Conservation (phyloP, 495 filamentous ascomycete species). For the Cenococcum geophilum region DNA sequence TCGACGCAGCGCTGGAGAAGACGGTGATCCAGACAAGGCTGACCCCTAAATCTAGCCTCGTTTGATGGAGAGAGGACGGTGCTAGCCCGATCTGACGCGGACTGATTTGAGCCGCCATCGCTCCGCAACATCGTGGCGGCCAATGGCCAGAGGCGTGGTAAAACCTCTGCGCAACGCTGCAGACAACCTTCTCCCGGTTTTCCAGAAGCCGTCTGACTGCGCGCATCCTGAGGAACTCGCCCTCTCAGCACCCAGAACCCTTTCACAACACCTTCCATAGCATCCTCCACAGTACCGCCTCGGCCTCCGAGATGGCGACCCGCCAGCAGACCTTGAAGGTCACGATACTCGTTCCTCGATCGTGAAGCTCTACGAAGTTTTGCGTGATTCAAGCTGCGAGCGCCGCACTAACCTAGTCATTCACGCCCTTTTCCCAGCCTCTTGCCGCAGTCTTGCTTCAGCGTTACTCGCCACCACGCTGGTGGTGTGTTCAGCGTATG, state of each 20-base stretch:
- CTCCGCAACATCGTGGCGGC: background rate
- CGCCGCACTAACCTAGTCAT: background rate
- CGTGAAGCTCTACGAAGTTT: background rate
- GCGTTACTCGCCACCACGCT: background rate
- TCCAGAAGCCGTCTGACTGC: too few species aligned
- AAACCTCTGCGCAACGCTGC: background rate
- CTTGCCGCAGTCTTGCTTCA: background rate
- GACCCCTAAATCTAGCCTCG: background rate
- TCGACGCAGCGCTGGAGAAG: too few species aligned
- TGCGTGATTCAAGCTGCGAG: background rate
- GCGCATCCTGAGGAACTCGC: too few species aligned
- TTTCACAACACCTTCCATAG: too few species aligned
- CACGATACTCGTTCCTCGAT: background rate
- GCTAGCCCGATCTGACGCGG: background rate
- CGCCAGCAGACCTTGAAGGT: background rate
- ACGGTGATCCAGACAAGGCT: background rate
- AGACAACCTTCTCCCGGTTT: background rate
- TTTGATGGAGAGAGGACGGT: background rate
- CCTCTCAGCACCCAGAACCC: background rate
- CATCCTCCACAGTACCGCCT: background rate
- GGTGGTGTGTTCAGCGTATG: background rate
- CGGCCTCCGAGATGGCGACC: background rate
- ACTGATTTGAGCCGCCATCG: background rate
- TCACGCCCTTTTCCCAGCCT: background rate
- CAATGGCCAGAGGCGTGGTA: background rate